Base-by-base conservation (phyloP, 495 filamentous ascomycete genomes). In the Penicillium steckii region DNA sequence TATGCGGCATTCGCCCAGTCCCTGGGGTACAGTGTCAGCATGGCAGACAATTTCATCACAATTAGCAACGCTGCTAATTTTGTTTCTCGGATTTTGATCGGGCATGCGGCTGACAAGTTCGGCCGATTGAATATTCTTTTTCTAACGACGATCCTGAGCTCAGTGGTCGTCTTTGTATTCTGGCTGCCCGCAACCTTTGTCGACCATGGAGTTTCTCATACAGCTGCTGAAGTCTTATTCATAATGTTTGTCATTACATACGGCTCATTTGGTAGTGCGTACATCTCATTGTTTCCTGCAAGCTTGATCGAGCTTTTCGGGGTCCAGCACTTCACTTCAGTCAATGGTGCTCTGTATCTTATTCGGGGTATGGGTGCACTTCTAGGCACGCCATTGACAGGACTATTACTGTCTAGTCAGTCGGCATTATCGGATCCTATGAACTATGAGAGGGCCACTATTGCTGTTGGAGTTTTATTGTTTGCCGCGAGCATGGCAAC, bases 291-390 rank as follows among this genome's bases (percentile, higher is more conserved):
- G 4, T 70, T 68, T 40, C 70, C 70, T 8, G 62, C 67, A 21
- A 73, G 77, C 8, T 68, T 81, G 42, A 75, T 76, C 26, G 81
- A 85, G 51, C 70, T 85, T 8, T 85, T 83, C 55, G 78, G 80
- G 2, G 79, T 82, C 12, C 72, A 78, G 50, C 73, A 78, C 18
- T 85, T 81, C 52, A 80, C 80, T 0, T 78, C 77, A 1, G 80
- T 85, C 1, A 85, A 82, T 53, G 77, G 78, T 0, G 81, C 81
- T 22, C 69, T 85, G 22, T 77, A 81, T 46, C 75, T 83, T 15
- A 68, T 84, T n/a, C 65, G 78, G 41, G 81, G 80, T 3, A 56
- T 78, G 13, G 80, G 79, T 1, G 78, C 78, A 3, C 69, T 82
- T 46, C 70, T 82, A 47, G 80, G 80, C 4, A 79, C 75, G 30